These are phyloP conservation scores for Chlamydomonas urium DNA, from an alignment of 139 green algal genomes.

Conservation along the genomic window DNA sequence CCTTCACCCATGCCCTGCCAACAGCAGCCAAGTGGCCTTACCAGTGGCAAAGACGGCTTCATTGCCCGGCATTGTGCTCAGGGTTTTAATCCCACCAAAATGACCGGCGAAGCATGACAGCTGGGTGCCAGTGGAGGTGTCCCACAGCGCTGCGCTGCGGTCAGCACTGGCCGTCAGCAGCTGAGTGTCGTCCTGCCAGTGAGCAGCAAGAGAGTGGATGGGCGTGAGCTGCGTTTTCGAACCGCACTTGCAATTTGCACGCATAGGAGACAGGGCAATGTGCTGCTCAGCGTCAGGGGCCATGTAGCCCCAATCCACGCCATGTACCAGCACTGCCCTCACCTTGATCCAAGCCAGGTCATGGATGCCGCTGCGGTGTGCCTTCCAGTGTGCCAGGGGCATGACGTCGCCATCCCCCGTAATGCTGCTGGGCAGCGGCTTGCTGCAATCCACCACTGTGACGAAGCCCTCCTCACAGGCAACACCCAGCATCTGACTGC, in stretches of 20 bases:
- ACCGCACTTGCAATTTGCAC: neutral
- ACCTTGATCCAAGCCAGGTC: neutral
- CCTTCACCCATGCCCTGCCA: no score
- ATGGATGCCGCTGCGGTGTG: neutral
- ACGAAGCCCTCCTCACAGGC: constrained; percentile 1
- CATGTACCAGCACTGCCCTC: neutral
- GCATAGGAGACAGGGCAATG: neutral
- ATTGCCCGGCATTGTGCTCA: neutral
- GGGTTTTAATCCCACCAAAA: neutral
- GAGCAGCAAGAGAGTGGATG: neutral
- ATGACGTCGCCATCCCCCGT: neutral
- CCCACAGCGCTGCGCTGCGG: neutral
- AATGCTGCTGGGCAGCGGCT: neutral
- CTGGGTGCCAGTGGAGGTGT: neutral
- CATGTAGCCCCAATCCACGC: neutral
- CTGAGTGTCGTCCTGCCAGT: neutral
- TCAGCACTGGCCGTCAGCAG: neutral
- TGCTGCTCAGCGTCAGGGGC: neutral
- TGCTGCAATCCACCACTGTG: neutral
- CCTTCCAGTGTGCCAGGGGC: neutral
- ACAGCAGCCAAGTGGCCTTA: neutral
- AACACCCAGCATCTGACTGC: no score
- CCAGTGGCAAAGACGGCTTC: constrained; percentile 1
- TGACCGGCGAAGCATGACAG: neutral
- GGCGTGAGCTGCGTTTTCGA: neutral